phyloP scores from a whole-genome alignment of 1,139 yeast species.

The Saccharomyces hybrid region DNA sequence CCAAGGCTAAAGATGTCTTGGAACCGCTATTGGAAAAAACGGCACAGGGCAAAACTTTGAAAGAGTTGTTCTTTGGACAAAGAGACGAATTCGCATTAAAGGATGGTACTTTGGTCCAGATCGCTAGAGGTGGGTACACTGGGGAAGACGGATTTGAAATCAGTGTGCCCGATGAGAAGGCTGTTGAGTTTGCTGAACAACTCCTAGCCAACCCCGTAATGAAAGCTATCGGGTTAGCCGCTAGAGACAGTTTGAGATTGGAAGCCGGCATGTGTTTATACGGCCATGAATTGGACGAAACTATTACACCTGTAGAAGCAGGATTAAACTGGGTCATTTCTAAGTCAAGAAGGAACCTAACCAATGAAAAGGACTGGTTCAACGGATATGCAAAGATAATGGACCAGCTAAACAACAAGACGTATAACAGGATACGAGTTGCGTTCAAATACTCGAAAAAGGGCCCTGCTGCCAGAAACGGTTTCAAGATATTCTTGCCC shows the following conservation, averaged over 20 bases:
- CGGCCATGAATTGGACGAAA: conserved; percentile 81
- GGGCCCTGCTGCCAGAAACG: conserved; percentile 92
- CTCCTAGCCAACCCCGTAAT: conserved; percentile 53
- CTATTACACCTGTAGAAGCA: conserved; percentile 82
- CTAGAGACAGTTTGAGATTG: conserved; percentile 86
- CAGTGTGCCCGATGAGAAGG: conserved; percentile 60
- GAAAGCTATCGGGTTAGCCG: conserved; percentile 89
- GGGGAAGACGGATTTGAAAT: conserved; percentile 98
- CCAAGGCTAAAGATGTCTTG: conserved; percentile 59
- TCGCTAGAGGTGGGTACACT: conserved; percentile 93
- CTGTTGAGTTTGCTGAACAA: conserved; percentile 54
- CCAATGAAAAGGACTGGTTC: conserved; percentile 41
- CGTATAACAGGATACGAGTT: conserved; percentile 53
- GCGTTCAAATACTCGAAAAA: conserved; percentile 54
- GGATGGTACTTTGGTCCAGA: conserved; percentile 44
- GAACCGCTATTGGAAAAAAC: conserved; percentile 59
- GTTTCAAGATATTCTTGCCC: conserved; percentile 53
- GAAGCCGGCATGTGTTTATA: conserved; percentile 98
- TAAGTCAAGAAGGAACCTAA: conserved; percentile 56
- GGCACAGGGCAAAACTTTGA: conserved; percentile 38
- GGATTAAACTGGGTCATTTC: conserved; percentile 85
- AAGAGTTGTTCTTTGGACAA: conserved; percentile 65
- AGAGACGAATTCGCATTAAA: conserved; percentile 48
- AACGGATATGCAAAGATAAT: conserved; percentile 71
- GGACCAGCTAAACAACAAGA: conserved; percentile 60